phyloP scores from a whole-genome alignment of 345 rosid species.

The Camelina sativa region DNA sequence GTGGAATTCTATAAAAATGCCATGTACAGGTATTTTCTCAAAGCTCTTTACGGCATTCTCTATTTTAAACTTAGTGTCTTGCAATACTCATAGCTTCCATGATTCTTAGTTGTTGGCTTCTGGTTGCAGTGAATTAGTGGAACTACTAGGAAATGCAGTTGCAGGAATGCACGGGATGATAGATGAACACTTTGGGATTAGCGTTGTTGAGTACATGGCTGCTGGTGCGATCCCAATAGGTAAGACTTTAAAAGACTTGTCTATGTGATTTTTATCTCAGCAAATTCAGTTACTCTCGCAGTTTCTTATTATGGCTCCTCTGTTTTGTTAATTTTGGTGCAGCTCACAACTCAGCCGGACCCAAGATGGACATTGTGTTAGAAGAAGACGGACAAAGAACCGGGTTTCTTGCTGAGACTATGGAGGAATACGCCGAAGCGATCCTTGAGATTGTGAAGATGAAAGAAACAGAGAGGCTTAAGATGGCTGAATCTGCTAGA shows the following conservation, averaged over 20 bases:
- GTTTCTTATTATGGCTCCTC: neutral
- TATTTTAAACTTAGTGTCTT: constrained; percentile 12
- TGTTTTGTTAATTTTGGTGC: constrained; percentile 28
- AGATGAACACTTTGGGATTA: constrained; percentile 91
- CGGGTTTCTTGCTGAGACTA: constrained; percentile 79
- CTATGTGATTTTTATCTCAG: neutral
- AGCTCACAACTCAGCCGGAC: constrained; percentile 97
- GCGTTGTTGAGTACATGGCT: constrained; percentile 94
- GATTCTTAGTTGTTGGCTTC: constrained; percentile 11
- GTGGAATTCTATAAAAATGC: constrained; percentile 80
- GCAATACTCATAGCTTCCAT: constrained; percentile 16
- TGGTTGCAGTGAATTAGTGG: constrained; percentile 71
- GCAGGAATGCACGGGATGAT: constrained; percentile 85
- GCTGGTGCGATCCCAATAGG: constrained; percentile 98
- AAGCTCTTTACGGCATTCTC: neutral
- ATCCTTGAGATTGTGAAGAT: constrained; percentile 59
- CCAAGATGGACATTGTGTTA: constrained; percentile 89
- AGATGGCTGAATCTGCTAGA: constrained; percentile 81
- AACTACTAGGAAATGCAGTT: constrained; percentile 71
- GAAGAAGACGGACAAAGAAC: constrained; percentile 85
- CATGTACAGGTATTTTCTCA: constrained; percentile 64
- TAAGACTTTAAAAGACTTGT: constrained; percentile 30
- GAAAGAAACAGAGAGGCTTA: constrained; percentile 68
- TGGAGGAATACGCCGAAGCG: constrained; percentile 78
- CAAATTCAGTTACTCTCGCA: neutral